These are phyloP conservation scores for Tricholoma terreum DNA, from an alignment of 768 basidiomycete species.

Conservation along the genomic window DNA sequence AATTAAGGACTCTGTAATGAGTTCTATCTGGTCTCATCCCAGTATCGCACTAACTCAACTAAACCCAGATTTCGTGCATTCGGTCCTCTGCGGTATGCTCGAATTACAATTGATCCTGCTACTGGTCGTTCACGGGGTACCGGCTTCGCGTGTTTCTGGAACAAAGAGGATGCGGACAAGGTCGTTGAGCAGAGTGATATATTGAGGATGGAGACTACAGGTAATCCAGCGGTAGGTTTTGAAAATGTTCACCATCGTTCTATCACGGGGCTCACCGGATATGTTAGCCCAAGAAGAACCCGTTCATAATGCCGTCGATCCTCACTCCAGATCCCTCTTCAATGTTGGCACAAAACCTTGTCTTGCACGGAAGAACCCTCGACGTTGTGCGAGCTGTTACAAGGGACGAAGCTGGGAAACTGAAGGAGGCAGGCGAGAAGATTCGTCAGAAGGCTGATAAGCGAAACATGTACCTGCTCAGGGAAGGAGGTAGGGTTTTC, in stretches of 20 bases:
- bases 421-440: slow-evolving; percentile 86
- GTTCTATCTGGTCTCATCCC: not conserved
- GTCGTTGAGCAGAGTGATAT: slow-evolving; percentile 79
- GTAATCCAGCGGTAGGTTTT: slow-evolving; percentile 33
- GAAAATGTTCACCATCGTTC: not conserved
- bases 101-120: slow-evolving; percentile 79
- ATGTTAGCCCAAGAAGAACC: slow-evolving; percentile 66
- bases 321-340: slow-evolving; percentile 94
- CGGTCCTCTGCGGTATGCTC: slow-evolving; percentile 89
- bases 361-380: slow-evolving; percentile 89
- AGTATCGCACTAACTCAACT: not conserved
- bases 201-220: slow-evolving; percentile 61
- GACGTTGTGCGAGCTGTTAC: slow-evolving; percentile 91
- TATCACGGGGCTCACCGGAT: not conserved
- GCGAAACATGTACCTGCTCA: slow-evolving; percentile 90
- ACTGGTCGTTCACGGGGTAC: slow-evolving; percentile 91
- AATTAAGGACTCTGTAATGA: slow-evolving; percentile 77
- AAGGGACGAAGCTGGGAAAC: slow-evolving; percentile 79
- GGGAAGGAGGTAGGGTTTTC: slow-evolving; percentile 80
- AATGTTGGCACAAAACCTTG: slow-evolving; percentile 74
- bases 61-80: slow-evolving; percentile 78
- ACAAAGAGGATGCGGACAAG: slow-evolving; percentile 82
- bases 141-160: slow-evolving; percentile 98
- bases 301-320: slow-evolving; percentile 84
- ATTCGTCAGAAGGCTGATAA: slow-evolving; percentile 89